Conservation (phyloP, 192 early-diverging fungal genomes). For the Glomus cerebriforme region DNA sequence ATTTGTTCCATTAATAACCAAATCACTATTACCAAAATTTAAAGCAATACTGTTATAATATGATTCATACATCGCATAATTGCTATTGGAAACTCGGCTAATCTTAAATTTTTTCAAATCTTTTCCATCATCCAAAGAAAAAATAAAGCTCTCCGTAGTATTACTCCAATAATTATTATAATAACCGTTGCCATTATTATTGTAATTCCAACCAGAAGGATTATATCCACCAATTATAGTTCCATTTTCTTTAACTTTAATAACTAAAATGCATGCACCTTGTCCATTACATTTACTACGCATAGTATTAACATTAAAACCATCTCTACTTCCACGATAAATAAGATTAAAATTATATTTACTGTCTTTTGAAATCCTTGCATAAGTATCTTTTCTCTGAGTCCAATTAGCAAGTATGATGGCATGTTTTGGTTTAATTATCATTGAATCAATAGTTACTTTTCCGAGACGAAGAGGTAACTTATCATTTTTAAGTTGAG, state of each 20-base stretch:
- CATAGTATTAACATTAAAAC: not conserved
- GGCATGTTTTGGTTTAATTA: not conserved
- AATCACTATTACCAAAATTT: not conserved
- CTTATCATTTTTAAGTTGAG: not conserved
- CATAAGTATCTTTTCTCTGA: not conserved
- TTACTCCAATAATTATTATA: too few species aligned
- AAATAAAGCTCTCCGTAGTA: too few species aligned
- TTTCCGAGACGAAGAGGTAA: not conserved
- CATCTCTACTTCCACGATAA: slow-evolving; percentile 15
- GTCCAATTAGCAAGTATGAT: not conserved
- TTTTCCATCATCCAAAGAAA: too few species aligned
- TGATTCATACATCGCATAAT: not conserved
- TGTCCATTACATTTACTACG: not conserved
- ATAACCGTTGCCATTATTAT: not conserved
- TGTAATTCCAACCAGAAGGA: not conserved
- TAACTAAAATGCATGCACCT: not conserved
- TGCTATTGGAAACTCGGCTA: not conserved
- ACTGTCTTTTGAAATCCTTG: not conserved
- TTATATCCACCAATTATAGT: not conserved
- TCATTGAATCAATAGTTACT: not conserved
- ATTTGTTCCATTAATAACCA: not conserved
- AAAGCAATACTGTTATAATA: not conserved
- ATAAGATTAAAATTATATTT: not conserved
- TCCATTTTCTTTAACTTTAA: not conserved
- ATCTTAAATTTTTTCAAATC: not conserved